Base-by-base conservation (phyloP, 2,329 filamentous ascomycete genomes). In the Cylindrodendrum hubeiense region DNA sequence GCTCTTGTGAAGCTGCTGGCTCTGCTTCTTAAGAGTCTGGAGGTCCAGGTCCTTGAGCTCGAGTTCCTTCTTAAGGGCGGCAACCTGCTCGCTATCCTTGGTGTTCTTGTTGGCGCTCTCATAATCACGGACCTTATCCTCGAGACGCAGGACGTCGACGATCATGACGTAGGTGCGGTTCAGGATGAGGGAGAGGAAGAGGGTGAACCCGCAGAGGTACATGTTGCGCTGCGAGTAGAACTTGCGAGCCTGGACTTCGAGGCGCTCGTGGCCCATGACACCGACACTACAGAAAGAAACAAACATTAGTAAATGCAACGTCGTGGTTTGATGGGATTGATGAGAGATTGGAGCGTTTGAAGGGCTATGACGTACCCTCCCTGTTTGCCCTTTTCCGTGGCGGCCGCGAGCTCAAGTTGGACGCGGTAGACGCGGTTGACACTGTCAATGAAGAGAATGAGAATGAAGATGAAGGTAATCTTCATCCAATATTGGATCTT, bases 181-280 rank as follows among this genome's bases (percentile, higher is more conserved):
- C 79, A 97, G 93, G 82, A 99, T 99, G 70, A 99, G 88, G 58
- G 95, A 98, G 67, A 99, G 91, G 90, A 99, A 98, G 69, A 99
- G 91, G 5, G 96, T 99, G 87, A 99, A 99, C 75, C 96, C 96
- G 82, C 96, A 98, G 67, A 99, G 94, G 85, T 99, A 99, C 96
- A 99, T 99, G 90, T 99, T 99, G 82, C 96, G 95, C 86, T 99
- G 95, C 67, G 95, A 97, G 89, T 99, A 99, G 87, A 99, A 99
- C 85, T 99, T 99, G 88, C 96, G 94, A 71, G 96, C 95, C 83
- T 99, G 96, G 56, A 98, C 95, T 84, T 99, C 96, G 89, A 97
- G 94, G 70, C 96, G 95, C 80, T 98, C 96, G 78, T 93, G 91
- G 69, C 96, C 95, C 75, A 98, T 90, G 65, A 95, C 90, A 55